Evolutionary conservation across 1,284 basidiomycete genomes (phyloP).

Genomic region (Cryptococcus hybrid): DNA sequence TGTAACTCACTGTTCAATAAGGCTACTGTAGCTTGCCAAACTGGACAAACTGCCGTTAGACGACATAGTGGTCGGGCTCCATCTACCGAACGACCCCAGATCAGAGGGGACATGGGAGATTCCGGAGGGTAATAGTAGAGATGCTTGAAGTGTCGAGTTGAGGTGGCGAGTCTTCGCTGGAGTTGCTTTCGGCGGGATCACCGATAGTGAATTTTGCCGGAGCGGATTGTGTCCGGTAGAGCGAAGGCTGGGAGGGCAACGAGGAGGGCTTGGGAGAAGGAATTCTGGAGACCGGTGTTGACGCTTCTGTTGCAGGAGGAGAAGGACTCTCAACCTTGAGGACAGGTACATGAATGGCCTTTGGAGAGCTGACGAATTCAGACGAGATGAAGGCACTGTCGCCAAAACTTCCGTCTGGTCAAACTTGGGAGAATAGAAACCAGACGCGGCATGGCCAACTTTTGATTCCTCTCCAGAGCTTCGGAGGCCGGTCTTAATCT

Average conservation of each 20-base stretch:
- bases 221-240: constrained; percentile 15
- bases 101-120: constrained; percentile 37
- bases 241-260: constrained; percentile 9
- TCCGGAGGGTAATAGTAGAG: constrained; percentile 31
- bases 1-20: constrained; percentile 48
- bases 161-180: constrained; percentile 26
- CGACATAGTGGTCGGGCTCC: constrained; percentile 21
- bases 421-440: constrained; percentile 43
- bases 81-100: constrained; percentile 21
- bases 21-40: constrained; percentile 40
- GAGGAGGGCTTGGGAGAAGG: constrained; percentile 3
- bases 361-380: neutral
- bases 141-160: constrained; percentile 24
- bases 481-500: constrained; percentile 33
- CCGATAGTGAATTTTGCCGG: constrained; percentile 16
- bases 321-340: constrained; percentile 26
- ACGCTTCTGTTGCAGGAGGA: constrained; percentile 16
- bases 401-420: neutral
- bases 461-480: constrained; percentile 13
- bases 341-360: constrained; percentile 13
- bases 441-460: constrained; percentile 28
- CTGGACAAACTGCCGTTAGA: constrained; percentile 25
- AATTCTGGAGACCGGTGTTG: constrained; percentile 6
- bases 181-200: constrained; percentile 5
- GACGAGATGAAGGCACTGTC: constrained; percentile 19